Conservation (phyloP, 768 basidiomycete genomes). For the Lactifluus hygrophoroides region DNA sequence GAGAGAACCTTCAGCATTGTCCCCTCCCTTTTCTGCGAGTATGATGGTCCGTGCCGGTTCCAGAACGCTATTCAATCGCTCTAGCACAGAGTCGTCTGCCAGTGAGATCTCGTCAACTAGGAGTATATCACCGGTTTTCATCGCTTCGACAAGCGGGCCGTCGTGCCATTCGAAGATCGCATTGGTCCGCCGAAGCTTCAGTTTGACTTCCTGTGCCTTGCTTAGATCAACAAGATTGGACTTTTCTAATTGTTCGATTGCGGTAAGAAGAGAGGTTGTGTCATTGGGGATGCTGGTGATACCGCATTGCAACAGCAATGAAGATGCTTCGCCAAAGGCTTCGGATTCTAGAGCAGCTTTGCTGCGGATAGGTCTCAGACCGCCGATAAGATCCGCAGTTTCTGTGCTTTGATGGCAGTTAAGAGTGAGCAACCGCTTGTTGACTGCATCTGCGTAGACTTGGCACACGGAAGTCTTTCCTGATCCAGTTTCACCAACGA, state of each 20-base stretch:
- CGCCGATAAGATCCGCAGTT: constrained; percentile 93
- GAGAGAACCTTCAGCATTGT: constrained; percentile 54
- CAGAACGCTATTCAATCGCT: constrained; percentile 94
- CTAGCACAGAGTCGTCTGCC: constrained; percentile 96
- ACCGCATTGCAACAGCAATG: constrained; percentile 37
- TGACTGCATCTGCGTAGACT: constrained; percentile 61
- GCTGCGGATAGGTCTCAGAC: constrained; percentile 82
- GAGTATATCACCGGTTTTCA: constrained; percentile 78
- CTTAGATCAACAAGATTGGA: constrained; percentile 9
- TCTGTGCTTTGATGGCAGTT: constrained; percentile 99
- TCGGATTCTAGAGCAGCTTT: constrained; percentile 48
- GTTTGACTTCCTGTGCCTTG: constrained; percentile 35
- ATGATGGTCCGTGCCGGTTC: constrained; percentile 84
- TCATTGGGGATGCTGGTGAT: constrained; percentile 25
- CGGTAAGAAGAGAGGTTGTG: constrained; percentile 23
- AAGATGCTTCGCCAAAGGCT: constrained; percentile 35
- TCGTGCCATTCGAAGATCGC: constrained; percentile 96
- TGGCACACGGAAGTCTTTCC: constrained; percentile 98
- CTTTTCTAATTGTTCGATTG: constrained; percentile 22
- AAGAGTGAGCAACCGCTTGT: constrained; percentile 56
- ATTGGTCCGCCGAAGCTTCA: constrained; percentile 41
- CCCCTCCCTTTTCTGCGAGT: constrained; percentile 86
- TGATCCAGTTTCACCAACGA: constrained; percentile 95
- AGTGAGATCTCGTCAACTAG: constrained; percentile 95
- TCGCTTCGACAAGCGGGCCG: constrained; percentile 90